A percentile compares a stretch with the other conserved stretches of the same genome.
Conservation (phyloP, 179 eudicot species). For the Amaranthus tricolor region DNA sequence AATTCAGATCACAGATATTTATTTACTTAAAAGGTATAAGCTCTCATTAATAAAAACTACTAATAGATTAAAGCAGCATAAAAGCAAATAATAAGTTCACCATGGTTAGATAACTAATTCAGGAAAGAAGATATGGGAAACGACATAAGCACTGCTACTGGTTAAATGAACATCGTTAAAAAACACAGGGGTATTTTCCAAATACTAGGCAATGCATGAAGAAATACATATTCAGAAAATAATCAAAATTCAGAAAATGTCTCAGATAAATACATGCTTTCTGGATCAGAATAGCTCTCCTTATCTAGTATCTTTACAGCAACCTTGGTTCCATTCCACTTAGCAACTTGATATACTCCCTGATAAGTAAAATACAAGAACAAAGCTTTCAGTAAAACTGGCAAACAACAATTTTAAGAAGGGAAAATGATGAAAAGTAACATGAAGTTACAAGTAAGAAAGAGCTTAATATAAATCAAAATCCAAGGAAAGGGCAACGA, state of each 20-base stretch:
- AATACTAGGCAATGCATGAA: conserved; percentile 2
- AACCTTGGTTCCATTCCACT: conserved; percentile 99
- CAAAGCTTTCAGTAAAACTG: not conserved
- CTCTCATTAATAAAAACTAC: too few species aligned
- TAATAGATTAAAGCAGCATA: conserved; percentile 5
- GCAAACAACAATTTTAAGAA: not conserved
- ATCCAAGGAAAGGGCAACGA: not conserved
- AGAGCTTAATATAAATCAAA: not conserved
- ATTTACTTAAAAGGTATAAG: not conserved
- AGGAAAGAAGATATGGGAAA: not conserved
- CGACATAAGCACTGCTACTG: not conserved
- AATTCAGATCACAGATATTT: conserved; percentile 5
- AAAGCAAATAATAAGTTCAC: not conserved
- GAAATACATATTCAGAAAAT: not conserved
- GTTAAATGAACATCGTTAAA: conserved; percentile 10
- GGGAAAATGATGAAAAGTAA: not conserved
- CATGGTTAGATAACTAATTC: not conserved
- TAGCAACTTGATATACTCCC: conserved; percentile 92
- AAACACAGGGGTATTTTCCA: not conserved
- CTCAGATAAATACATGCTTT: conserved; percentile 63
- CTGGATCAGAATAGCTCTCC: conserved; percentile 87
- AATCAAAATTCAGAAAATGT: conserved; percentile 3
- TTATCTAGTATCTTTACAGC: conserved; percentile 96
- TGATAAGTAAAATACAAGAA: conserved; percentile 27
- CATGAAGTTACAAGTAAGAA: not conserved